These are phyloP conservation scores for Penicillium odoratum DNA, from an alignment of 495 filamentous ascomycete genomes.

Conservation along the genomic window DNA sequence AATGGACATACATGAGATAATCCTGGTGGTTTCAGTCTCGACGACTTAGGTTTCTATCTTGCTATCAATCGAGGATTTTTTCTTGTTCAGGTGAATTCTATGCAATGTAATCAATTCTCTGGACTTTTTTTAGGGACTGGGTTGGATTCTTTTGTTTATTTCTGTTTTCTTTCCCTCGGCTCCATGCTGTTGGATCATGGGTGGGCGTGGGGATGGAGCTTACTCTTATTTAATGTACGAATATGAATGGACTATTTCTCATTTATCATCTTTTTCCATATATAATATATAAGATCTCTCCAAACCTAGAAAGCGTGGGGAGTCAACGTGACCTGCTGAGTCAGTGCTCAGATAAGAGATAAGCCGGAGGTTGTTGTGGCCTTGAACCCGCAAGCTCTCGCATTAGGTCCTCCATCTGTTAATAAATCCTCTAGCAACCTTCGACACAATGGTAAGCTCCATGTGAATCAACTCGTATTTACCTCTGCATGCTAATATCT, in stretches of 20 bases:
- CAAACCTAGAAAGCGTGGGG: conserved; percentile 4
- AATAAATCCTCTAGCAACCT: conserved; percentile 7
- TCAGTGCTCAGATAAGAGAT: conserved; percentile 35
- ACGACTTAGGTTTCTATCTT: not conserved
- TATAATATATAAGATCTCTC: not conserved
- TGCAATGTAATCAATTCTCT: not conserved
- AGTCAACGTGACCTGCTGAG: conserved; percentile 26
- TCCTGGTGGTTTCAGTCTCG: not conserved
- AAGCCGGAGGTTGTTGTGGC: conserved; percentile 40
- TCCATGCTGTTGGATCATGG: conserved; percentile 8
- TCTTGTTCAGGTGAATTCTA: not conserved
- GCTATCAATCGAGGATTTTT: not conserved
- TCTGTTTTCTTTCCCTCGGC: not conserved
- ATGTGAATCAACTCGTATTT: not conserved
- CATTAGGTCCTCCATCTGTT: conserved; percentile 28
- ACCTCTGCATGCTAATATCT: not conserved
- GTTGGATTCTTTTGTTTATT: not conserved
- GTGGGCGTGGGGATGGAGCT: conserved; percentile 14
- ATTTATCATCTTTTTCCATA: too few species aligned
- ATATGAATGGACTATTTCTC: conserved; percentile 16
- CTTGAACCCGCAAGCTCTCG: conserved; percentile 23
- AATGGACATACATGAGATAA: not conserved
- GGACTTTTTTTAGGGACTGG: not conserved
- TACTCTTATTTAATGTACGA: conserved; percentile 25
- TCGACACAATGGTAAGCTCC: conserved; percentile 24